phyloP scores from a whole-genome alignment of 345 rosid genomes.

The Gossypium bickii region DNA sequence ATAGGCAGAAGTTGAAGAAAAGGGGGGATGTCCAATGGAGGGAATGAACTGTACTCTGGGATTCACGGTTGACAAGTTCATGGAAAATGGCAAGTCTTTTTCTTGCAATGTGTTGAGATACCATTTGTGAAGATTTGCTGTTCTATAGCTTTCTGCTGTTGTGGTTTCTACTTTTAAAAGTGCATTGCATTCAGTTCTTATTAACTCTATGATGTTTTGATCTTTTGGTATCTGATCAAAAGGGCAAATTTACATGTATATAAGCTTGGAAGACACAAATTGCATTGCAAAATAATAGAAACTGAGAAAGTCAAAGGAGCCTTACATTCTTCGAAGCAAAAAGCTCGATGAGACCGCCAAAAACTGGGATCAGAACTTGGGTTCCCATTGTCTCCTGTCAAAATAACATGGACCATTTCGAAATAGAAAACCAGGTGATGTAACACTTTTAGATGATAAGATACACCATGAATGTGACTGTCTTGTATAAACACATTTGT shows the following conservation, averaged over 20 bases:
- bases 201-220: constrained; percentile 26
- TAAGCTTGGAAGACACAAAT: background rate
- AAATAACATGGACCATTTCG: constrained; percentile 4
- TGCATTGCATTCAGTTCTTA: constrained; percentile 37
- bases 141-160: constrained; percentile 16
- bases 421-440: background rate
- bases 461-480: background rate
- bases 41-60: constrained; percentile 18
- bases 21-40: too few relatives aligned
- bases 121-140: background rate
- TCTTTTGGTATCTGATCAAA: too few relatives aligned
- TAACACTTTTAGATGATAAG: background rate
- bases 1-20: too few relatives aligned
- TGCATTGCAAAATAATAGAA: background rate
- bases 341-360: constrained; percentile 77
- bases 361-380: constrained; percentile 58
- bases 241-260: background rate
- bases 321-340: constrained; percentile 57
- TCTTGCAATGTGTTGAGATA: constrained; percentile 18
- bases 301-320: background rate
- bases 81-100: constrained; percentile 18
- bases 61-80: constrained; percentile 18
- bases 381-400: constrained; percentile 53
- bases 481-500: background rate
- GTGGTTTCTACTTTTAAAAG: constrained; percentile 25